phyloP scores from a whole-genome alignment of 169 alveolate species.

The Pseudocohnilembus persalinus region DNA sequence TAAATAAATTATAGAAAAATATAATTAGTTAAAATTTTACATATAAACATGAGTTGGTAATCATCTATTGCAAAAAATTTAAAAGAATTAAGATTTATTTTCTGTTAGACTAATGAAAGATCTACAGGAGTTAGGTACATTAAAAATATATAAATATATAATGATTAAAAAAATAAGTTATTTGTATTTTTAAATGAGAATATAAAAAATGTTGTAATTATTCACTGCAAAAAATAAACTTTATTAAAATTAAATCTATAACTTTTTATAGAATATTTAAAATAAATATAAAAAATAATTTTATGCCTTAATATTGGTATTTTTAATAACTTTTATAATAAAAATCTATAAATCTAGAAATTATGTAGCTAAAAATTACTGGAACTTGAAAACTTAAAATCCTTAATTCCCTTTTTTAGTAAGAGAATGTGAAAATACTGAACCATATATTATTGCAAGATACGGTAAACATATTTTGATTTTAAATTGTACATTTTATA shows the following conservation, averaged over 20 bases:
- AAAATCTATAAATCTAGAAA: constrained; percentile 11
- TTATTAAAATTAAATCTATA: not conserved
- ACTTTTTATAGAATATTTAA: not conserved
- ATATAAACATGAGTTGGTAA: constrained; percentile 41
- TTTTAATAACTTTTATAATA: not conserved
- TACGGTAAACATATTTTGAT: not conserved
- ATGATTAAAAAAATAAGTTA: no score
- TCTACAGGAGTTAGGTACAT: constrained; percentile 47
- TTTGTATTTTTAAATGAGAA: no score
- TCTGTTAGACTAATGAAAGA: constrained; percentile 37
- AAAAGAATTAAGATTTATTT: constrained; percentile 51
- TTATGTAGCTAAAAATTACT: constrained; percentile 37
- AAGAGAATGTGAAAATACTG: constrained; percentile 54
- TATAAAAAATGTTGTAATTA: no score
- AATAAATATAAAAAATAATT: not conserved
- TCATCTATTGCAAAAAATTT: constrained; percentile 25
- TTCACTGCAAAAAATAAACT: not conserved
- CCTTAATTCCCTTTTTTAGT: constrained; percentile 57
- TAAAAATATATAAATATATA: no score
- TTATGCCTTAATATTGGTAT: not conserved
- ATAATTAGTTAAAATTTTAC: no score
- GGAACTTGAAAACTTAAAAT: constrained; percentile 33
- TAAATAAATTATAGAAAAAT: no score
- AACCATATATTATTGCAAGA: constrained; percentile 49
- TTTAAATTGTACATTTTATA: not conserved